Base-by-base conservation (phyloP, 441 rosid species). In the California macrophylla region DNA sequence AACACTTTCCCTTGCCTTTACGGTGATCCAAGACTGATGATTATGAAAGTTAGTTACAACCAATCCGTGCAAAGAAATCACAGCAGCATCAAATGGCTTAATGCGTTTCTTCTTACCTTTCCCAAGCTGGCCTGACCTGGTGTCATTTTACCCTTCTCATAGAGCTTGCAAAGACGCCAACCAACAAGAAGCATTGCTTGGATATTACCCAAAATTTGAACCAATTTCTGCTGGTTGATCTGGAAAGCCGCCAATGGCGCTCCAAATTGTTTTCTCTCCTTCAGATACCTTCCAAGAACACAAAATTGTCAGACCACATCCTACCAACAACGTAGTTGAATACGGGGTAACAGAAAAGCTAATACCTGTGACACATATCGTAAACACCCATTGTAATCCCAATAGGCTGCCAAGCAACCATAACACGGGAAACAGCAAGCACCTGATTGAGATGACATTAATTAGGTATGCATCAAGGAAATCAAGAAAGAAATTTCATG, bases 201-300 rank as follows among this genome's bases (percentile, higher is more conserved):
- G 70, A 94, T 80, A 78, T 90, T 87, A 16, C 98, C 96, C 72
- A 92, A 81, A 86, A 94, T 92, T 64, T 80, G 79, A 47, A 89
- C 91, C 73, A 94, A 97, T 83, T 90, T 94, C 84, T 86, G 93
- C 76, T 94, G 99, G 83, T 85, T 94, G 68, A 94, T 58, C 75
- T 89, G 97, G 78, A 90, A 92, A 67, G 99, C 89, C 66, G 94
- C 98, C 82, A 92, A 79, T 20, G 98, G 97, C 64, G 92, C 97
- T 82, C 97, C 97, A 79, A 94, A 94, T 82, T 92, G 99, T 77
- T 87, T 87, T 80, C 99, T 87, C 87, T 94, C 97, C 79, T 81
- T 81, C 71, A 90, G 78, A 77, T 94, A 92, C 84, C 96, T 93
- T 68, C 15, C n/a, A 72, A 75, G 62, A 60, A 25, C 47, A 21